phyloP scores from a whole-genome alignment of 306 rosid genomes.

The Medicago ruthenica region DNA sequence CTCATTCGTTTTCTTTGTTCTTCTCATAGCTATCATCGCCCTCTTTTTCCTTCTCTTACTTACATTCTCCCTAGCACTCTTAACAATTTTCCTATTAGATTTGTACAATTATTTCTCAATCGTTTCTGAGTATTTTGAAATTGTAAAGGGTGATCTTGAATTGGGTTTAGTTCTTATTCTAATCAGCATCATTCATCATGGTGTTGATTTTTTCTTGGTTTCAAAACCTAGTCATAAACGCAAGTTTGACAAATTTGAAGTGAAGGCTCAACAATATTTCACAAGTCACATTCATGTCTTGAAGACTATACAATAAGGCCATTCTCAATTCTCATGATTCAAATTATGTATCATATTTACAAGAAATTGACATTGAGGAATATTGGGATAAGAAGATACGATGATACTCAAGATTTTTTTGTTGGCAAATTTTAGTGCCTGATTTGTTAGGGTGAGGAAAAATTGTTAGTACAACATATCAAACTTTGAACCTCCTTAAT shows the following conservation, averaged over 20 bases:
- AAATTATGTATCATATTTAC: neutral
- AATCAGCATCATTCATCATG: slow-evolving; percentile 40
- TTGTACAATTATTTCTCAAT: slow-evolving; percentile 25
- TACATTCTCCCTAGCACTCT: slow-evolving; percentile 39
- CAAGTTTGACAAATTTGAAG: slow-evolving; percentile 34
- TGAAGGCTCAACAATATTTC: slow-evolving; percentile 40
- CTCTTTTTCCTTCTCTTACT: slow-evolving; percentile 34
- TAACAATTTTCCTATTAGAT: slow-evolving; percentile 37
- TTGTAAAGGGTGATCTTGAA: slow-evolving; percentile 48
- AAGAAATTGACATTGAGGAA: slow-evolving; percentile 5
- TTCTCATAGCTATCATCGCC: slow-evolving; percentile 34
- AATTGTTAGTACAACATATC: neutral
- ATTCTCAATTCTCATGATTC: slow-evolving; percentile 13
- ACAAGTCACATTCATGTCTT: slow-evolving; percentile 33
- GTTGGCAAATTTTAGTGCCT: neutral
- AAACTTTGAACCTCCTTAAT: neutral
- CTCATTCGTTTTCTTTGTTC: slow-evolving; percentile 45
- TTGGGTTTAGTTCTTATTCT: slow-evolving; percentile 42
- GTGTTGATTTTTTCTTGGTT: slow-evolving; percentile 34
- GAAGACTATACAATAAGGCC: slow-evolving; percentile 20
- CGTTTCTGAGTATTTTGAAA: slow-evolving; percentile 23
- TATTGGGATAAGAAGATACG: neutral
- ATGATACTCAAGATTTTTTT: neutral
- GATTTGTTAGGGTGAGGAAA: too few relatives aligned
- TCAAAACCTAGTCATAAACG: slow-evolving; percentile 40